Evolutionary conservation across 495 filamentous ascomycete genomes (phyloP).

Genomic region (Xylaria bambusicola): DNA sequence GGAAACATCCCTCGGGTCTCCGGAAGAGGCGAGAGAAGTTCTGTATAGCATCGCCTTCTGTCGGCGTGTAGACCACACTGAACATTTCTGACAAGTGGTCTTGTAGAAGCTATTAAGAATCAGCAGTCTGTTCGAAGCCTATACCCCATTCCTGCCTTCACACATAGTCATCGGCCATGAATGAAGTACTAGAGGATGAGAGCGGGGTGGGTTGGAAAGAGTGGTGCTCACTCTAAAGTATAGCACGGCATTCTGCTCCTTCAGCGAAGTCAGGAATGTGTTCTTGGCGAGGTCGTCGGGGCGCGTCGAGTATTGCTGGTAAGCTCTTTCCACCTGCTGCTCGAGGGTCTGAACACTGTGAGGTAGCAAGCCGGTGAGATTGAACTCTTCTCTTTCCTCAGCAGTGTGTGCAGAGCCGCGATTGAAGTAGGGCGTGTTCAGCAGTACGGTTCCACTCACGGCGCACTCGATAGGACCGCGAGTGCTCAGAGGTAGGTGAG

Average conservation of each 20-base stretch:
- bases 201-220: background rate
- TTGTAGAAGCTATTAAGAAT: constrained; percentile 39
- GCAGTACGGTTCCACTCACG: constrained; percentile 59
- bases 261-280: constrained; percentile 83
- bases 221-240: constrained; percentile 62
- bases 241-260: constrained; percentile 79
- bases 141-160: background rate
- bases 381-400: constrained; percentile 69
- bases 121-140: too few relatives aligned
- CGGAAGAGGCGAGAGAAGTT: constrained; percentile 81
- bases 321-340: constrained; percentile 75
- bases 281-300: constrained; percentile 81
- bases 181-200: background rate
- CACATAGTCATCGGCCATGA: background rate
- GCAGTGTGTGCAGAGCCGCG: constrained; percentile 78
- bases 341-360: constrained; percentile 75
- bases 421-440: constrained; percentile 74
- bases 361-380: constrained; percentile 71
- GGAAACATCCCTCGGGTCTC: constrained; percentile 65
- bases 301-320: constrained; percentile 71
- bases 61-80: constrained; percentile 84
- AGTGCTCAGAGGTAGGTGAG: constrained; percentile 62
- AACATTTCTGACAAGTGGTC: constrained; percentile 75
- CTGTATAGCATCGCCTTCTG: constrained; percentile 87
- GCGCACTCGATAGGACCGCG: constrained; percentile 64